A percentile compares a stretch with the other conserved stretches of the same genome.
These are phyloP conservation scores for Cardamine occulta DNA, from an alignment of 345 rosid genomes.

Conservation along the genomic window DNA sequence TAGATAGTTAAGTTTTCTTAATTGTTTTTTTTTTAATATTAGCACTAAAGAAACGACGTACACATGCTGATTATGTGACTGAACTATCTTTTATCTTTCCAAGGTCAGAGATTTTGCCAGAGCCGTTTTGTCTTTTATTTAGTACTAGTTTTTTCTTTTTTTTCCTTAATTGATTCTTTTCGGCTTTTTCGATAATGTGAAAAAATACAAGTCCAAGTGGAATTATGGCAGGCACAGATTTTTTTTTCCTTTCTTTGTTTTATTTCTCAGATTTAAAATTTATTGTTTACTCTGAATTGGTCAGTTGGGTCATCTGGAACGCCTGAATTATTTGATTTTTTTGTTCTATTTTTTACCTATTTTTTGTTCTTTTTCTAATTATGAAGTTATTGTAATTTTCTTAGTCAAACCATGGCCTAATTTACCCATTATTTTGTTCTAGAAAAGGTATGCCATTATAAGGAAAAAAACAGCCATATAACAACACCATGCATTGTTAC, in stretches of 20 bases:
- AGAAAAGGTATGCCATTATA: conserved; percentile 28
- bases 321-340: conserved; percentile 64
- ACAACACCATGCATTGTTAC: conserved; percentile 9
- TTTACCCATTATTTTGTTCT: conserved; percentile 30
- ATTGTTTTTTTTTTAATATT: not conserved
- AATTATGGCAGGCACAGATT: conserved; percentile 34
- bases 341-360: conserved; percentile 10
- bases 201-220: conserved; percentile 49
- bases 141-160: conserved; percentile 32
- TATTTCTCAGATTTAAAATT: conserved; percentile 25
- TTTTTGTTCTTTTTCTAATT: conserved; percentile 30
- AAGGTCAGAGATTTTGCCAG: conserved; percentile 77
- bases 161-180: conserved; percentile 19
- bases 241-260: not conserved
- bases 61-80: conserved; percentile 93
- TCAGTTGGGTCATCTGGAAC: conserved; percentile 66
- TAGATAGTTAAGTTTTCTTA: conserved; percentile 7
- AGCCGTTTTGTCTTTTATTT: conserved; percentile 52
- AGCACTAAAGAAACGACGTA: conserved; percentile 60
- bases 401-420: conserved; percentile 37
- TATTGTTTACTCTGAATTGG: conserved; percentile 51
- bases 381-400: conserved; percentile 21
- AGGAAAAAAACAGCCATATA: conserved; percentile 16
- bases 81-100: conserved; percentile 55
- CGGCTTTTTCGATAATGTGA: conserved; percentile 38